phyloP scores from a whole-genome alignment of 345 rosid genomes.

The Ricinus communis region DNA sequence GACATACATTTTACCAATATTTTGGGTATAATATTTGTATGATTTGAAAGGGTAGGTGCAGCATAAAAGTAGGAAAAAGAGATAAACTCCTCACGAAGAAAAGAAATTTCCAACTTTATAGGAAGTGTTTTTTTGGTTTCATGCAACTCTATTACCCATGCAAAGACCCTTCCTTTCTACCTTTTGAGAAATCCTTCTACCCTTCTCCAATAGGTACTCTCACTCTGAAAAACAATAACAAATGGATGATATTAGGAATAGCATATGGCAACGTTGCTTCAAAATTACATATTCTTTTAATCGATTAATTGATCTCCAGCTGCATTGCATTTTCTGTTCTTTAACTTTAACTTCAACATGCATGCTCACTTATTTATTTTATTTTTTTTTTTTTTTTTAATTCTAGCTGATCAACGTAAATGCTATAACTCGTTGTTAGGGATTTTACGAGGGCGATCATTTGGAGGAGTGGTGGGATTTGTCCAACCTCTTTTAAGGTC shows the following conservation, averaged over 20 bases:
- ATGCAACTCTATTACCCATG: slow-evolving; percentile 11
- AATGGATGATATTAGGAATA: neutral
- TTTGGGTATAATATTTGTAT: neutral
- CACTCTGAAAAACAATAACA: neutral
- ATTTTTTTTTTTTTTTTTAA: neutral
- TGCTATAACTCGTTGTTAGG: slow-evolving; percentile 6
- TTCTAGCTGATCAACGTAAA: neutral
- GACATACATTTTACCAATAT: neutral
- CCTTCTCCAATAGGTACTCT: slow-evolving; percentile 30
- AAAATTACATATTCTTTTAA: neutral
- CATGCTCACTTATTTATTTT: neutral
- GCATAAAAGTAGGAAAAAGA: slow-evolving; percentile 11
- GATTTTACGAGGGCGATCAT: slow-evolving; percentile 5
- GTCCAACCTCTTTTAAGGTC: slow-evolving; percentile 7
- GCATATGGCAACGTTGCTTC: too few species aligned
- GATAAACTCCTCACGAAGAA: neutral
- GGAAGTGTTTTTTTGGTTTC: slow-evolving; percentile 18
- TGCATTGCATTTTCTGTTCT: too few species aligned
- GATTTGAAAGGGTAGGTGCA: slow-evolving; percentile 4
- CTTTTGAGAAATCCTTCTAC: slow-evolving; percentile 21
- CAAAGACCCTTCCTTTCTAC: slow-evolving; percentile 16
- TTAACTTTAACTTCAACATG: too few species aligned
- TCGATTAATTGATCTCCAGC: too few species aligned
- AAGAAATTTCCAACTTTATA: slow-evolving; percentile 14
- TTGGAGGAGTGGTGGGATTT: slow-evolving; percentile 29